Percentiles rank a stretch among this genome's conserved stretches.
phyloP scores from a whole-genome alignment of 1,139 yeast genomes.

The Ashbya aceris region DNA sequence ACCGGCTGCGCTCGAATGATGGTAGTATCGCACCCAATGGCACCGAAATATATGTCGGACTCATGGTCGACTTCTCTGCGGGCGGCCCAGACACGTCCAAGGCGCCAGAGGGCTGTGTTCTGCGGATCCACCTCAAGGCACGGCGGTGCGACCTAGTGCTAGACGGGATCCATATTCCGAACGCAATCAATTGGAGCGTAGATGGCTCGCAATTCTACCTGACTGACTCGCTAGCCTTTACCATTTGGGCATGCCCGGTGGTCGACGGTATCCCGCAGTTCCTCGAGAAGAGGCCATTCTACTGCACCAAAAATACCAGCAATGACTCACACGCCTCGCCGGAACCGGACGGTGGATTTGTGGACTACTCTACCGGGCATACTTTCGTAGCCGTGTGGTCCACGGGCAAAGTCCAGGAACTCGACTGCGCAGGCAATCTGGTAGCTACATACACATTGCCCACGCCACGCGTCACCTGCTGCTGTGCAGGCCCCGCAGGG shows the following conservation, averaged over 20 bases:
- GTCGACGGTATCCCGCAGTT: slow-evolving; percentile 35
- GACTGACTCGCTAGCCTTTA: slow-evolving; percentile 59
- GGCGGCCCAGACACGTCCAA: slow-evolving; percentile 19
- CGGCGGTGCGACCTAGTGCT: slow-evolving; percentile 27
- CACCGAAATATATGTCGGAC: slow-evolving; percentile 52
- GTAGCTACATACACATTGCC: slow-evolving; percentile 50
- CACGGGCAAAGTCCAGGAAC: slow-evolving; percentile 45
- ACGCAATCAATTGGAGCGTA: slow-evolving; percentile 61
- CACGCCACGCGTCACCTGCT: slow-evolving; percentile 51
- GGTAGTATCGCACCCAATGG: slow-evolving; percentile 66
- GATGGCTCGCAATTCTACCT: slow-evolving; percentile 48
- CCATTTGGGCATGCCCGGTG: slow-evolving; percentile 51
- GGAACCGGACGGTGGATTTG: slow-evolving; percentile 78
- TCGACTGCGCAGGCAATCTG: slow-evolving; percentile 42
- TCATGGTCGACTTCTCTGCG: slow-evolving; percentile 53
- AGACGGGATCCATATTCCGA: slow-evolving; percentile 44
- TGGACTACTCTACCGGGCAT: slow-evolving; percentile 47
- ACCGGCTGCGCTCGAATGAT: slow-evolving; percentile 56
- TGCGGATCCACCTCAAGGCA: slow-evolving; percentile 26
- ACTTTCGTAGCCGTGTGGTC: slow-evolving; percentile 66
- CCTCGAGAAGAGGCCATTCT: slow-evolving; percentile 35
- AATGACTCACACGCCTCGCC: slow-evolving; percentile 32
- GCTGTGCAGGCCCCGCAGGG: slow-evolving; percentile 57
- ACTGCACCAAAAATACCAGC: slow-evolving; percentile 34
- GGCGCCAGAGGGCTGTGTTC: slow-evolving; percentile 30